Base-by-base conservation (phyloP, 2,329 filamentous ascomycete species). In the Alternaria sp. region DNA sequence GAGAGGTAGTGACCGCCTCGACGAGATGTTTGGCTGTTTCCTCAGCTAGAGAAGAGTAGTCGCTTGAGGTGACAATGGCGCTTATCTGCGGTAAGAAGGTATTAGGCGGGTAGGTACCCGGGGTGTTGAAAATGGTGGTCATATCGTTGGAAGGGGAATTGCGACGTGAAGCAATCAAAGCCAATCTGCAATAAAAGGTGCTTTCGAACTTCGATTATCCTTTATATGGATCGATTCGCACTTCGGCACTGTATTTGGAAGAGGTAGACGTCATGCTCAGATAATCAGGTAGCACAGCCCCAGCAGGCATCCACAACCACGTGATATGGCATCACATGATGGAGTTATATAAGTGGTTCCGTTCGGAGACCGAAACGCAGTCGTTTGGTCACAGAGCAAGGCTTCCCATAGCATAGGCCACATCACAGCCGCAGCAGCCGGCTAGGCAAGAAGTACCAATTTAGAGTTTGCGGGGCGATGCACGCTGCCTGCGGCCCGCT, bases 301-400 rank as follows among this genome's bases (percentile, higher is more conserved):
- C 20, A 43, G 40, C 20, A 43, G 40, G 40, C 40, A 43, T 14
- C 20, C 20, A 43, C 40, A 43, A 8, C n/a, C 40, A 43, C 40
- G 40, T 43, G 40, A 43, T 18, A 14, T 25, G 11, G 0, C 12
- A 25, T 22, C 18, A 43, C 20, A 43, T 43, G 40, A 25, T 25
- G 0, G 40, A 12, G 0, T 18, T 0, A 16, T 1, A 4, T 20
- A 30, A 30, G 28, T 30, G 28, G 10, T 0, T 30, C 0, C 9
- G n/a, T 40, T 20, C n/a, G 36, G n/a, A 20, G 9, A 10, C 36
- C 36, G 36, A 40, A 18, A 4, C n/a, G 4, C n/a, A 40, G 18
- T 20, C 14, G 4, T 10, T 6, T 5, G n/a, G 18, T 5, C 8
- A 40, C n/a, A 9, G 11, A 10, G 0, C 38, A 40, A 11, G n/a